Evolutionary conservation across 371 early-diverging fungal genomes (phyloP), one percentile per base, ranked within the genome.

Genomic region (Mucor piriformis): DNA sequence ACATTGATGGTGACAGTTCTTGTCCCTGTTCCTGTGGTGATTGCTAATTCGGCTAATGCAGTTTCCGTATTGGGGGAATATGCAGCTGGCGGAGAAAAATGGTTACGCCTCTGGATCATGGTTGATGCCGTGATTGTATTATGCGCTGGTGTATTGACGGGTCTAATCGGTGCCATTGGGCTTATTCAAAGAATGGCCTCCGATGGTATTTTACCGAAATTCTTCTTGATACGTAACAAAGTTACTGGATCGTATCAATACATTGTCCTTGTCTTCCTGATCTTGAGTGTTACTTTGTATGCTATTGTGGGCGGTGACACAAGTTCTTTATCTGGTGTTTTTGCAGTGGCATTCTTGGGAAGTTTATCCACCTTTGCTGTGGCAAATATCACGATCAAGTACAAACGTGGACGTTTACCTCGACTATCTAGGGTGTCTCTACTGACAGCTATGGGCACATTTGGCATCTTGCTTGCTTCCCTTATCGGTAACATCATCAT

Each of bases 61-160:
- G 65, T 84, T 5, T 79, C 82, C n/a, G 44, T 74, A 3, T 50
- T 83, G 35, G 76, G 77, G 8, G 67, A 72, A n/a, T 68, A 75
- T 32, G 81, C 76, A 29, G 73, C 69, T 2, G 67, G 67, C 25
- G 71, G 68, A n/a, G 66, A 61, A 10, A 56, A 54, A 7, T 77
- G 79, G 78, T 66, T 86, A 20, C 61, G 76, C 12, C 50, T 76
- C 6, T 65, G 77, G 62, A 69, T 83, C 29, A 75, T 75, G 53
- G 57, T 83, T 8, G 84, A 86, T 68, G 84, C 87, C 16, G 79
- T 79, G 15, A 75, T 84, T 63, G 84, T 84, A 8, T 72, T 86
- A 4, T 79, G 82, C 63, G 87, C 83, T 1, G 87, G 87, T 37
- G 83, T 83, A 1, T 52, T 86, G 25, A 81, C 83, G 7, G 84